phyloP scores from a whole-genome alignment of 2,329 filamentous ascomycete genomes.

The Sporothrix humicola region DNA sequence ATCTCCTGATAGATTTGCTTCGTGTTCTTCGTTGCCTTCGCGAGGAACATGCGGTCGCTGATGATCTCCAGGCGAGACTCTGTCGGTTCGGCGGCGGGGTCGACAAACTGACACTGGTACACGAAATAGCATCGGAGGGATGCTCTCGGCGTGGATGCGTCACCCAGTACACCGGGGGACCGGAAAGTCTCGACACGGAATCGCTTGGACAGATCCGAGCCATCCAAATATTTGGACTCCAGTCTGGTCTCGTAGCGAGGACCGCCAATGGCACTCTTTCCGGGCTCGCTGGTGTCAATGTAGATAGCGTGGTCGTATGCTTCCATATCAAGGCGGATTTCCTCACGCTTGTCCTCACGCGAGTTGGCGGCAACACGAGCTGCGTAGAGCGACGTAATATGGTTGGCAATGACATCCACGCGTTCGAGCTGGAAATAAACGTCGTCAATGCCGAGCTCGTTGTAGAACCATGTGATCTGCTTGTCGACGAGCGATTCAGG shows the following conservation, averaged over 20 bases:
- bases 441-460: constrained; percentile 92
- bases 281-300: constrained; percentile 95
- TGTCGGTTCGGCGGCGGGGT: constrained; percentile 72
- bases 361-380: constrained; percentile 95
- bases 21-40: constrained; percentile 95
- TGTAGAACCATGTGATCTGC: constrained; percentile 96
- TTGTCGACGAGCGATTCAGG: constrained; percentile 80
- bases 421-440: constrained; percentile 95
- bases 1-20: constrained; percentile 95
- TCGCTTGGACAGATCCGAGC: constrained; percentile 70
- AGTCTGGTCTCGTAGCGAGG: constrained; percentile 94
- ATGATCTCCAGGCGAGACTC: constrained; percentile 92
- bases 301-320: constrained; percentile 94
- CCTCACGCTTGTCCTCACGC: constrained; percentile 88
- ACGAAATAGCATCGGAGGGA: constrained; percentile 98
- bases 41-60: constrained; percentile 90
- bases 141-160: constrained; percentile 67
- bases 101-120: constrained; percentile 91
- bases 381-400: constrained; percentile 95
- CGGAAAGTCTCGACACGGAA: constrained; percentile 98
- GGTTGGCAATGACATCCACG: constrained; percentile 84
- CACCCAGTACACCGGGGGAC: constrained; percentile 79
- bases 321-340: constrained; percentile 96
- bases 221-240: constrained; percentile 93
- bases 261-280: constrained; percentile 74